Conservation (phyloP, 176 grass and related monocot species). For the Ensete ventricosum region DNA sequence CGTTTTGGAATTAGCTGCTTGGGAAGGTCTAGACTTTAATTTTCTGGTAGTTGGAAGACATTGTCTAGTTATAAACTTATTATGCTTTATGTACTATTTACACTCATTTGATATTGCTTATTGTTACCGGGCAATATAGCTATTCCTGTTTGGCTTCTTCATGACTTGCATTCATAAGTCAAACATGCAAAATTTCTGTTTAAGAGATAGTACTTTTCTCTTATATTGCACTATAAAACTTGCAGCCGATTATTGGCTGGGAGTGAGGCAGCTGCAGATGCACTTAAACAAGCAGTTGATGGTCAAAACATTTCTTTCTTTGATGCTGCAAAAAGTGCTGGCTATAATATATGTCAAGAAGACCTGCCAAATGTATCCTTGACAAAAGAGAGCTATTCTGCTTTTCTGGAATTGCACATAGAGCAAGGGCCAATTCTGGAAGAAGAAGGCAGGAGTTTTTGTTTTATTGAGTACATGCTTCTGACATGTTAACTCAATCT, state of each 20-base stretch:
- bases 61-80: no score
- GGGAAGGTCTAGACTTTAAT: conserved; percentile 52
- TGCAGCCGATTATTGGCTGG: conserved; percentile 84
- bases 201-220: conserved; percentile 10
- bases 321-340: conserved; percentile 66
- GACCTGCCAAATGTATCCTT: conserved; percentile 54
- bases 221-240: conserved; percentile 21
- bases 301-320: conserved; percentile 76
- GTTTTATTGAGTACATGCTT: not conserved
- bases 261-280: conserved; percentile 48
- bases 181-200: not conserved
- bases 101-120: not conserved
- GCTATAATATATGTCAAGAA: conserved; percentile 51
- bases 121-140: not conserved
- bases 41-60: not conserved
- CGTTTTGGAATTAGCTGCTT: conserved; percentile 93
- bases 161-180: not conserved
- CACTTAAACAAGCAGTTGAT: conserved; percentile 61
- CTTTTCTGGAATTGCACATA: conserved; percentile 96
- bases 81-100: not conserved
- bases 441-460: conserved; percentile 54
- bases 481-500: not conserved
- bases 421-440: conserved; percentile 92
- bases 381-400: conserved; percentile 64
- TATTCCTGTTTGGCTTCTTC: not conserved